Evolutionary conservation across 805 yeast species (phyloP).

Genomic region (Clavispora asparagi): DNA sequence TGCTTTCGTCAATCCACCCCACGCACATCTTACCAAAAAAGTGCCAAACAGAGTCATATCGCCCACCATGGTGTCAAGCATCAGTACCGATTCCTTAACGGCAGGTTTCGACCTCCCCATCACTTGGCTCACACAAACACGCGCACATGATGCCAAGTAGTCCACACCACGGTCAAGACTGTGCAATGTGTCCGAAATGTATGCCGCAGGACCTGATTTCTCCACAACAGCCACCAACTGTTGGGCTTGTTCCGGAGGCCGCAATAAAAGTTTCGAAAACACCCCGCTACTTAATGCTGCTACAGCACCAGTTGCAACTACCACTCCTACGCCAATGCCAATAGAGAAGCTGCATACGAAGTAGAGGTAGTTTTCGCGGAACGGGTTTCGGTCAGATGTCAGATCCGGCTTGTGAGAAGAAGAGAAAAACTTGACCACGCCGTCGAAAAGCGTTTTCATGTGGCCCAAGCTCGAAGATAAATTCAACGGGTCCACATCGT

Average conservation of each 20-base stretch:
- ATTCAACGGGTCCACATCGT: constrained; percentile 25
- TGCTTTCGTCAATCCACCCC: background rate
- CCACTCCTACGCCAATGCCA: constrained; percentile 33
- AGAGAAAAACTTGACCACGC: constrained; percentile 5
- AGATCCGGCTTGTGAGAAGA: background rate
- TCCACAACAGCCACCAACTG: background rate
- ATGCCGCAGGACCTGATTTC: background rate
- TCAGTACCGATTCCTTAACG: background rate
- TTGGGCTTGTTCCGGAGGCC: too few relatives aligned
- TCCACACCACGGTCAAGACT: background rate
- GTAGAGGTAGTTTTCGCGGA: constrained; percentile 9
- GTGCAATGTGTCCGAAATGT: background rate
- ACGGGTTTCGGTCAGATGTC: background rate
- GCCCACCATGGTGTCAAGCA: background rate
- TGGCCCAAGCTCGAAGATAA: constrained; percentile 22
- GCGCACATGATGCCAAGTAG: background rate
- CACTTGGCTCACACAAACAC: background rate
- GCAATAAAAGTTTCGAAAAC: background rate
- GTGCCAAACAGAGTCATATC: background rate
- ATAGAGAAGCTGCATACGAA: constrained; percentile 29
- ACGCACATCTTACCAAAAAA: background rate
- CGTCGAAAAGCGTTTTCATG: constrained; percentile 13
- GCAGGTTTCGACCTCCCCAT: background rate
- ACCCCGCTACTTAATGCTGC: background rate
- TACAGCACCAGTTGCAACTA: constrained; percentile 1